Conservation (phyloP, 2,329 filamentous ascomycete genomes). For the Tympanopsis confertula region DNA sequence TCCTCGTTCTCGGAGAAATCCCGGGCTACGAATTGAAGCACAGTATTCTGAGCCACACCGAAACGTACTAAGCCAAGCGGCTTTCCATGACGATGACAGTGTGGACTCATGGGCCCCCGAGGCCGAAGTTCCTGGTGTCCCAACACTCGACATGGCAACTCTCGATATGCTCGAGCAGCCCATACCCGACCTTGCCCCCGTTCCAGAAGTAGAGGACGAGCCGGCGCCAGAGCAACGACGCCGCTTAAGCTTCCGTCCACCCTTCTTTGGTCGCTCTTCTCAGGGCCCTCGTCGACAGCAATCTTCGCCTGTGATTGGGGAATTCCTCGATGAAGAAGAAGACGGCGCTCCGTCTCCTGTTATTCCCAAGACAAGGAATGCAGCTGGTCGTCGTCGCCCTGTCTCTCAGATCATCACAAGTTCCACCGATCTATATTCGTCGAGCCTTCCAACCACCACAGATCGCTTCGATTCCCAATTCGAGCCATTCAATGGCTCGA, state of each 20-base stretch:
- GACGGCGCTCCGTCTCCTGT: background rate
- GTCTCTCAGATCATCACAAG: no score
- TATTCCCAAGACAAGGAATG: background rate
- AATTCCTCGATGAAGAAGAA: no score
- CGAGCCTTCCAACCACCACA: no score
- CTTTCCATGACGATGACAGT: background rate
- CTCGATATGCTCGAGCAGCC: slow-evolving; percentile 2
- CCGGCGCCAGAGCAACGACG: background rate
- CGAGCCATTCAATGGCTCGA: no score
- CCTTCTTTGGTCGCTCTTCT: background rate
- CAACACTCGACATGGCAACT: background rate
- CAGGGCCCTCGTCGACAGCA: slow-evolving; percentile 4
- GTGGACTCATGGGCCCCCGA: background rate
- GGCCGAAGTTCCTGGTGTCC: background rate
- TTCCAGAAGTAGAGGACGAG: background rate
- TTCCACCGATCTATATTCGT: no score
- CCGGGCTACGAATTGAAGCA: background rate
- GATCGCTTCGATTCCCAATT: no score
- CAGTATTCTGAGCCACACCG: background rate
- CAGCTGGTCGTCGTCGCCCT: no score
- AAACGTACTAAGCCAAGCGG: background rate
- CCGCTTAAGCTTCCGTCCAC: background rate
- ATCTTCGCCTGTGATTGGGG: slow-evolving; percentile 5
- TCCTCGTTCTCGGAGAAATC: slow-evolving; percentile 8
- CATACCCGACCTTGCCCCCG: slow-evolving; percentile 1